Percentiles rank a stretch among this genome's conserved stretches.
These are phyloP conservation scores for Sporisorium iseilematis-ciliati DNA, from an alignment of 1,284 basidiomycete genomes.

Conservation along the genomic window DNA sequence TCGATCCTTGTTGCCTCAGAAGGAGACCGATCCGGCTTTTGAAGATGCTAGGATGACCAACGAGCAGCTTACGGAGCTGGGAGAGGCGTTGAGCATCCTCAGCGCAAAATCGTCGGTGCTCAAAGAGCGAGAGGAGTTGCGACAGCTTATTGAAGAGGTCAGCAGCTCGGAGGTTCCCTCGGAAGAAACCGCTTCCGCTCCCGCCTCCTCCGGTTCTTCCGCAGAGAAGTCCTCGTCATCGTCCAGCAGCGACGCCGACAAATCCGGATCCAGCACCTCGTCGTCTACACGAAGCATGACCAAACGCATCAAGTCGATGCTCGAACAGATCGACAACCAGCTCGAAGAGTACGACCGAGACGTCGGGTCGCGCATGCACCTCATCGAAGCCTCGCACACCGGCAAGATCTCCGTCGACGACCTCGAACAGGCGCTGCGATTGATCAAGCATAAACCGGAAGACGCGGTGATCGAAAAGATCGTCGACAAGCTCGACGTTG, in stretches of 20 bases:
- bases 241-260: constrained; percentile 12
- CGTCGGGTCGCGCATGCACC: constrained; percentile 88
- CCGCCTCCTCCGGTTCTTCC: neutral
- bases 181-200: constrained; percentile 12
- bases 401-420: constrained; percentile 92
- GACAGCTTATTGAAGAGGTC: constrained; percentile 85
- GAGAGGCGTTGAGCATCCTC: constrained; percentile 89
- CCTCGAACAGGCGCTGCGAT: constrained; percentile 86
- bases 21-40: constrained; percentile 38
- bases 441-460: constrained; percentile 91
- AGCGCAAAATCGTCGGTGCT: constrained; percentile 96
- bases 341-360: constrained; percentile 86
- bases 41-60: constrained; percentile 90
- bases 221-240: constrained; percentile 10
- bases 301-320: constrained; percentile 94
- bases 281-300: constrained; percentile 78
- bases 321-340: constrained; percentile 94
- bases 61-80: constrained; percentile 93
- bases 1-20: constrained; percentile 56
- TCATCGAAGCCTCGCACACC: constrained; percentile 91
- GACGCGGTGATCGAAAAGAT: constrained; percentile 90
- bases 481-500: constrained; percentile 93
- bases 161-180: constrained; percentile 18
- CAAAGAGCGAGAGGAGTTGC: constrained; percentile 93
- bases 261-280: constrained; percentile 17